Percentiles rank a stretch among this genome's conserved stretches.
phyloP scores from a whole-genome alignment of 306 rosid species.

The Rosa persica region DNA sequence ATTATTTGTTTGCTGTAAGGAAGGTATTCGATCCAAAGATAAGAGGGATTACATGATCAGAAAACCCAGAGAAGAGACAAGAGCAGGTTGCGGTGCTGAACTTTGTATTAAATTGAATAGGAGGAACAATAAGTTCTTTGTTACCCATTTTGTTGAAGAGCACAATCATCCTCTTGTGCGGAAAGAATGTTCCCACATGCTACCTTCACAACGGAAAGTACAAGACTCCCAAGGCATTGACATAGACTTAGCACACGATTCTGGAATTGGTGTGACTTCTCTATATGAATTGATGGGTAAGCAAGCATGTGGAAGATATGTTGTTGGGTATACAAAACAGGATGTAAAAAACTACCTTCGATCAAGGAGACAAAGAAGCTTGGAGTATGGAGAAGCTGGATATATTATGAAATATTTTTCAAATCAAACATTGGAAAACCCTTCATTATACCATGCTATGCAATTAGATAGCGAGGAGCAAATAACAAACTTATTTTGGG shows the following conservation, averaged over 20 bases:
- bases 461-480: no score
- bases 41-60: no score
- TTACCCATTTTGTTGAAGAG: neutral
- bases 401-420: neutral
- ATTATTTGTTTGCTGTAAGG: neutral
- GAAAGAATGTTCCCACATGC: neutral
- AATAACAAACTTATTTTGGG: no score
- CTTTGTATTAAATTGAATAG: neutral
- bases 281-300: neutral
- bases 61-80: neutral
- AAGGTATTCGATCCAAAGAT: neutral
- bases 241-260: neutral
- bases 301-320: neutral
- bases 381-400: neutral
- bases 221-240: neutral
- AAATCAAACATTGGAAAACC: neutral
- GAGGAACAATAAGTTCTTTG: neutral
- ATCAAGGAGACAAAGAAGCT: neutral
- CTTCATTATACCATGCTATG: neutral
- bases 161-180: neutral
- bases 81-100: neutral
- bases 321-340: neutral
- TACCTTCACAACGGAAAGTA: neutral
- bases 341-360: neutral
- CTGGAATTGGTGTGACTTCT: neutral